Conservation (phyloP, 768 basidiomycete species). For the Collybia nuda region DNA sequence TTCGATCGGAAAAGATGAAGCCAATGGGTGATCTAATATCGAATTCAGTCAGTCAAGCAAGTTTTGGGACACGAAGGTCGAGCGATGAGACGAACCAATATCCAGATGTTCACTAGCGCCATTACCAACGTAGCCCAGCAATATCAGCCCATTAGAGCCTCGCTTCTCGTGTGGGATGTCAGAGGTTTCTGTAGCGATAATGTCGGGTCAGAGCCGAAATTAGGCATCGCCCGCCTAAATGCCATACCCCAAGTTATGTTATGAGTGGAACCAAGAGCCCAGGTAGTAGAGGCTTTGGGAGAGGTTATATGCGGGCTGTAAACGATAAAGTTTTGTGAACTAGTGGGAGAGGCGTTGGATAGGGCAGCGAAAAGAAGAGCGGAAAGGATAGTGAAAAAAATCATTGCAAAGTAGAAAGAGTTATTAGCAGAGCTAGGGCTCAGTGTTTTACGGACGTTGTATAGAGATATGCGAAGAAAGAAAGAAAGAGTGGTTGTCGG, state of each 20-base stretch:
- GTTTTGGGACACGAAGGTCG: neutral
- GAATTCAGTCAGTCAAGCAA: neutral
- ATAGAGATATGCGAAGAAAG: neutral
- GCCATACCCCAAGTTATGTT: slow-evolving; percentile 23
- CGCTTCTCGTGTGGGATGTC: slow-evolving; percentile 34
- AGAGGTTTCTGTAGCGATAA: slow-evolving; percentile 15
- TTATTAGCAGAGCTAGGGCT: neutral
- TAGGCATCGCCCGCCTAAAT: neutral
- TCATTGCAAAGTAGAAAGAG: slow-evolving; percentile 1
- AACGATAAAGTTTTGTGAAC: slow-evolving; percentile 15
- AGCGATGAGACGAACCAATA: slow-evolving; percentile 31
- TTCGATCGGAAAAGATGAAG: slow-evolving; percentile 19
- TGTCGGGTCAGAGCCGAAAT: slow-evolving; percentile 1
- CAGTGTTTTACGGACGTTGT: neutral
- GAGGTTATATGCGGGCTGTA: slow-evolving; percentile 21
- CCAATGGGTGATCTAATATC: slow-evolving; percentile 23
- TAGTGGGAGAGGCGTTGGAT: slow-evolving; percentile 8
- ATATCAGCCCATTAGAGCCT: slow-evolving; percentile 32
- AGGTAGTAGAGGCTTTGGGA: slow-evolving; percentile 16
- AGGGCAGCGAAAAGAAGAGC: slow-evolving; percentile 7
- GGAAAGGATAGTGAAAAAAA: slow-evolving; percentile 9
- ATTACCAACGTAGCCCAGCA: slow-evolving; percentile 37
- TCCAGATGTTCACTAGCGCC: slow-evolving; percentile 46
- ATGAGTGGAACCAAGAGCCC: slow-evolving; percentile 17
- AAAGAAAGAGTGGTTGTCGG: neutral